phyloP scores from a whole-genome alignment of 169 alveolate species.

The Cryptosporidium viatorum region DNA sequence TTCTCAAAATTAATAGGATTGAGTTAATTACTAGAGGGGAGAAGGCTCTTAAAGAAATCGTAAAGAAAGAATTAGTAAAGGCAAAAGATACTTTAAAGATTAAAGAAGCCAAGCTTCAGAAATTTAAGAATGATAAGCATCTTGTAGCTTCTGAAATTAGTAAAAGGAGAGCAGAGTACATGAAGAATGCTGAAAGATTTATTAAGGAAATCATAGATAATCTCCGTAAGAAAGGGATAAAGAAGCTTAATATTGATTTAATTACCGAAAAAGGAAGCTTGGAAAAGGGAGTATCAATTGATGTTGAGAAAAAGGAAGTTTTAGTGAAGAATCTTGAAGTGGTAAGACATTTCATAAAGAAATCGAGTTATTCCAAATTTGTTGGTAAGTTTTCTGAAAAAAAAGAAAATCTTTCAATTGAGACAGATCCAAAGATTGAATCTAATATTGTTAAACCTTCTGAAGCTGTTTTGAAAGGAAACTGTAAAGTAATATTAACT shows the following conservation, averaged over 20 bases:
- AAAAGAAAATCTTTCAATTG: not conserved
- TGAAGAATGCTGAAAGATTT: conserved; percentile 3
- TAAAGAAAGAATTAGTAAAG: not conserved
- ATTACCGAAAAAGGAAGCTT: not conserved
- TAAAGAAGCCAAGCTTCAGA: not conserved
- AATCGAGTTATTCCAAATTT: not conserved
- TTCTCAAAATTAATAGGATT: not conserved
- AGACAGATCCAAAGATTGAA: not conserved
- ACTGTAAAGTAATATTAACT: too few species aligned
- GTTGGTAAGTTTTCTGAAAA: not conserved
- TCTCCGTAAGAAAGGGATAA: not conserved
- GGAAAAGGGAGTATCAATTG: not conserved
- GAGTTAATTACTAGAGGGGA: conserved; percentile 14
- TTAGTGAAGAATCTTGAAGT: not conserved
- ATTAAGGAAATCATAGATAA: conserved; percentile 1
- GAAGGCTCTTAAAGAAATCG: not conserved
- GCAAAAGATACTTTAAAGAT: not conserved
- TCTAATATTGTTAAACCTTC: not conserved
- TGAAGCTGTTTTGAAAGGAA: not conserved
- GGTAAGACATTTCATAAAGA: not conserved
- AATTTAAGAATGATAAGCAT: not conserved
- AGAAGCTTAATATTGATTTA: not conserved
- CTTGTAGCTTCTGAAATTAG: not conserved
- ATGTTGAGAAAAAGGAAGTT: conserved; percentile 6
- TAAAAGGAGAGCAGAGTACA: not conserved